Evolutionary conservation across 2,329 filamentous ascomycete species (phyloP).

Genomic region (Scleromitrula shiraiana): DNA sequence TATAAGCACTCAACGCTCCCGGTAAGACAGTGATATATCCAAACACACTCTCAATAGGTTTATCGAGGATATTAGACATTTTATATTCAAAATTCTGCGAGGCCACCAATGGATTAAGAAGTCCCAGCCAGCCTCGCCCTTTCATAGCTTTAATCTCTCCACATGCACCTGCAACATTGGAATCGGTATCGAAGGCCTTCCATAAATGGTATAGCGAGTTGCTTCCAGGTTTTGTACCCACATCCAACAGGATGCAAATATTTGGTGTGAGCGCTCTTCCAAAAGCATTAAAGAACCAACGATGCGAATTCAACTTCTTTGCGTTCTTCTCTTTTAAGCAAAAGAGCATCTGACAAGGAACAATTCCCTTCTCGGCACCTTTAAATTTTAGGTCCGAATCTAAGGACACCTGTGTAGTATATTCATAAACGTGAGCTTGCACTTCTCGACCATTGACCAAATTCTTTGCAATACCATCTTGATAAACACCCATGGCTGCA

Average conservation of each 20-base stretch:
- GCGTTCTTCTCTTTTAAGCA: conserved; percentile 96
- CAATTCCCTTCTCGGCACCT: conserved; percentile 96
- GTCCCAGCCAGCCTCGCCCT: conserved; percentile 70
- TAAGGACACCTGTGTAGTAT: conserved; percentile 94
- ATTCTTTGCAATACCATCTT: conserved; percentile 98
- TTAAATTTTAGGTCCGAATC: conserved; percentile 97
- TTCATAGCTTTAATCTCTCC: conserved; percentile 98
- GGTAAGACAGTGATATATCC: conserved; percentile 97
- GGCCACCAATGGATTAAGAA: conserved; percentile 89
- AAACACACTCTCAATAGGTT: conserved; percentile 93
- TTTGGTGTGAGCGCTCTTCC: conserved; percentile 89
- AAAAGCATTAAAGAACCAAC: conserved; percentile 99
- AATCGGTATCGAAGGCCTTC: conserved; percentile 98
- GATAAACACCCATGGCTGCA: conserved; percentile 95
- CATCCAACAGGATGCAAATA: conserved; percentile 92
- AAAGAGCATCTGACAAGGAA: conserved; percentile 97
- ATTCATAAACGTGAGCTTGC: conserved; percentile 95
- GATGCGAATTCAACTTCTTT: conserved; percentile 96
- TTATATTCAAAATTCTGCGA: conserved; percentile 99
- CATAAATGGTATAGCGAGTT: conserved; percentile 96
- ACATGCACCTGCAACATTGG: conserved; percentile 91
- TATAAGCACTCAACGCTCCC: conserved; percentile 88
- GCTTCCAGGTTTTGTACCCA: conserved; percentile 82
- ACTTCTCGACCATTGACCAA: conserved; percentile 94
- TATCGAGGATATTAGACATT: conserved; percentile 98